Evolutionary conservation across 148 eudicot genomes (phyloP).

Genomic region (Amaranthus cruentus): DNA sequence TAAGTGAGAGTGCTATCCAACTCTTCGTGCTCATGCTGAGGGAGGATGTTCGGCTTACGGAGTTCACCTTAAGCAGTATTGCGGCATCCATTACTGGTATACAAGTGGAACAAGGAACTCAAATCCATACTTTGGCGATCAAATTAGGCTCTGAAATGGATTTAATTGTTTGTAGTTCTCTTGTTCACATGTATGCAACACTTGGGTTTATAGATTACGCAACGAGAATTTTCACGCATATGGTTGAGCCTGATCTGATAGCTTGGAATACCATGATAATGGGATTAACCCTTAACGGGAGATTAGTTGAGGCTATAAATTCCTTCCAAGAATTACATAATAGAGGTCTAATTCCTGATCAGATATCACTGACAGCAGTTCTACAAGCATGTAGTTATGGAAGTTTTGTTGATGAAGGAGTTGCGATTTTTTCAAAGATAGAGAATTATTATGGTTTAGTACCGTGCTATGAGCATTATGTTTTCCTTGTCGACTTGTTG

Average conservation of each 20-base stretch:
- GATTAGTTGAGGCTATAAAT: conserved; percentile 43
- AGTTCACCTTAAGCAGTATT: conserved; percentile 62
- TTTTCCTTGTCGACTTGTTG: conserved; percentile 43
- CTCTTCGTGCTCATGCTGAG: conserved; percentile 42
- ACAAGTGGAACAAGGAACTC: conserved; percentile 54
- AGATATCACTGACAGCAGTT: conserved; percentile 49
- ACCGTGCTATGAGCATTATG: conserved; percentile 54
- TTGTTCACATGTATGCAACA: conserved; percentile 68
- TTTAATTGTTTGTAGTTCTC: conserved; percentile 52
- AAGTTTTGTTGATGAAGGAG: conserved; percentile 48
- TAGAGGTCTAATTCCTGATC: conserved; percentile 52
- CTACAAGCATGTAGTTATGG: conserved; percentile 65
- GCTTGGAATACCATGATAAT: conserved; percentile 70
- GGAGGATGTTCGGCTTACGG: conserved; percentile 50
- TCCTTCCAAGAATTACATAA: conserved; percentile 43
- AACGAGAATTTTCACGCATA: conserved; percentile 32
- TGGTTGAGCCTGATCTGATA: conserved; percentile 49
- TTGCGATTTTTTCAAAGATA: conserved; percentile 47
- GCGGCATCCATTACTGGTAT: conserved; percentile 41
- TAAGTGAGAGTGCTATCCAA: conserved; percentile 49
- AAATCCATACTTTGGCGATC: conserved; percentile 52
- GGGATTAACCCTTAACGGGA: conserved; percentile 60
- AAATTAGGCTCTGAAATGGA: conserved; percentile 59
- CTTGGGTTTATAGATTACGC: conserved; percentile 58
- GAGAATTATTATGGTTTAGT: conserved; percentile 39